A percentile compares a stretch with the other conserved stretches of the same genome.
These are phyloP conservation scores for Blastobotrys mokoenaii DNA, from an alignment of 805 yeast genomes.

Conservation along the genomic window DNA sequence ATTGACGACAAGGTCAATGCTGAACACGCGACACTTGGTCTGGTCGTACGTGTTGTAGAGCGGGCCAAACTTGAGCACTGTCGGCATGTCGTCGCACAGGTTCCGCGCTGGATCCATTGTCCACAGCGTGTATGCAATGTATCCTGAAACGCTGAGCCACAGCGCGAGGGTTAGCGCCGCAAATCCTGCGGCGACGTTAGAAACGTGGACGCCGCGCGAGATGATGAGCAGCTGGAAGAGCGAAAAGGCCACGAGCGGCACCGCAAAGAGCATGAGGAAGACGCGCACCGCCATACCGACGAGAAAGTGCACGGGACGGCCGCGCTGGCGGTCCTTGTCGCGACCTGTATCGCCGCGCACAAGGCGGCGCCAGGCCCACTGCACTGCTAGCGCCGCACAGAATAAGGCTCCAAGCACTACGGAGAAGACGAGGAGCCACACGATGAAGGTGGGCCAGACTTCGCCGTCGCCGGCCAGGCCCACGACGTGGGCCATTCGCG, in stretches of 20 bases:
- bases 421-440: constrained; percentile 23
- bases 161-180: constrained; percentile 20
- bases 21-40: constrained; percentile 13
- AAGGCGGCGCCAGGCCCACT: constrained; percentile 2
- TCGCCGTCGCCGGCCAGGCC: constrained; percentile 22
- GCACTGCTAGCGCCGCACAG: constrained; percentile 1
- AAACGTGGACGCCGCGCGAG: constrained; percentile 3
- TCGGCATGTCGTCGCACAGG: constrained; percentile 22
- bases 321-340: constrained; percentile 15
- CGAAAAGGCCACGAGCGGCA: constrained; percentile 24
- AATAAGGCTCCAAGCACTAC: constrained; percentile 12
- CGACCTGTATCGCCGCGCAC: constrained; percentile 3
- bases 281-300: constrained; percentile 24
- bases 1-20: constrained; percentile 15
- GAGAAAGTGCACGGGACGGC: constrained; percentile 18
- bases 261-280: constrained; percentile 19
- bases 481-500: constrained; percentile 18
- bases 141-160: constrained; percentile 20
- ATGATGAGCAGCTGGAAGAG: constrained; percentile 25
- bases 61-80: constrained; percentile 24
- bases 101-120: constrained; percentile 17
- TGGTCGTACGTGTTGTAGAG: constrained; percentile 26
- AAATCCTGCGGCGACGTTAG: constrained; percentile 21
- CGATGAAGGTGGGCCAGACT: constrained; percentile 29
- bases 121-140: constrained; percentile 9